These are phyloP conservation scores for Tausonia pullulans DNA, from an alignment of 1,284 basidiomycete species.

Conservation along the genomic window DNA sequence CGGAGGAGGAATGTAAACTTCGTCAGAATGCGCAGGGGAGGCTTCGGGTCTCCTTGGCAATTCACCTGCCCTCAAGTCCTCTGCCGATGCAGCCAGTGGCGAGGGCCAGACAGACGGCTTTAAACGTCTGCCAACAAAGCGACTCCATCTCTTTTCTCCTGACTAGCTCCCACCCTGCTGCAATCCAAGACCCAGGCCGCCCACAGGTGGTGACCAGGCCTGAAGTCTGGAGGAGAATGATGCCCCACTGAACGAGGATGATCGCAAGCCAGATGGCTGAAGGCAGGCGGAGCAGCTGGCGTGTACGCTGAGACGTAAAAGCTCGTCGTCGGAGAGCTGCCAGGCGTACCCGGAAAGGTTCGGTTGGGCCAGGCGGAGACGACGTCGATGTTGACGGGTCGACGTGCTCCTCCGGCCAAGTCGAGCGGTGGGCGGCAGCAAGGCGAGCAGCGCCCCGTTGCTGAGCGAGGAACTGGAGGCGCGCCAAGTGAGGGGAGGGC, in stretches of 20 bases:
- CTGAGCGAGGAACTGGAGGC: conserved; percentile 26
- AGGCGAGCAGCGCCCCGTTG: conserved; percentile 17
- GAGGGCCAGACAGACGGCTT: conserved; percentile 29
- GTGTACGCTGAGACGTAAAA: conserved; percentile 23
- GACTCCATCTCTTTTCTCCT: conserved; percentile 29
- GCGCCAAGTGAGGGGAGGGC: background rate
- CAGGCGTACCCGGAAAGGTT: too few relatives aligned
- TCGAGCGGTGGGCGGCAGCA: background rate
- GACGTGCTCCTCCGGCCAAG: background rate
- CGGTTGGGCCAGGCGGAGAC: background rate
- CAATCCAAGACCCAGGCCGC: background rate
- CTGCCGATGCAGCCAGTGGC: conserved; percentile 28
- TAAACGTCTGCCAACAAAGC: conserved; percentile 33
- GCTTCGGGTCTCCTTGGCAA: too few relatives aligned
- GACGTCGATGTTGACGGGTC: conserved; percentile 7
- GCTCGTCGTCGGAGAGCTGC: background rate
- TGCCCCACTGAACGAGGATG: conserved; percentile 28
- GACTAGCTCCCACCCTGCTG: conserved; percentile 24
- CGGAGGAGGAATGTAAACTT: too few relatives aligned
- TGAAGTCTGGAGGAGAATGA: conserved; percentile 29
- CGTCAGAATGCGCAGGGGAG: too few relatives aligned
- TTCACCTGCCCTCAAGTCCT: conserved; percentile 27
- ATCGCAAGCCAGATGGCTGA: conserved; percentile 26
- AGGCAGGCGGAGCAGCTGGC: conserved; percentile 27
- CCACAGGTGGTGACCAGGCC: conserved; percentile 23